Evolutionary conservation across 1,284 basidiomycete genomes (phyloP).

Genomic region (Inonotus obliquus): DNA sequence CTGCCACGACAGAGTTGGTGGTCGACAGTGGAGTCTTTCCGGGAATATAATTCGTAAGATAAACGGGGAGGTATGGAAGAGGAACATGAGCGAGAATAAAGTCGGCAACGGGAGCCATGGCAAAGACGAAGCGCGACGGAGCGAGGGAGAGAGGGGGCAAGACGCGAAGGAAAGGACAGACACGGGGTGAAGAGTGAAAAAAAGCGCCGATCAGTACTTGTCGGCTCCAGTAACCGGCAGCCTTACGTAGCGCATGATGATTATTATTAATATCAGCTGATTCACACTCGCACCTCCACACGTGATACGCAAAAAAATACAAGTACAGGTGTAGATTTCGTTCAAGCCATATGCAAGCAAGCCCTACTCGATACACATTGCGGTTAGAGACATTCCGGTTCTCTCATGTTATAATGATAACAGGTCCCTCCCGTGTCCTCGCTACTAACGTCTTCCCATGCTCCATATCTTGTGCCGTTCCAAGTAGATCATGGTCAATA

Average conservation of each 20-base stretch:
- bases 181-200: neutral
- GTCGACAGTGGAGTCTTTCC: constrained; percentile 82
- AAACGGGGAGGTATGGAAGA: constrained; percentile 49
- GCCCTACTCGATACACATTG: neutral
- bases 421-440: constrained; percentile 14
- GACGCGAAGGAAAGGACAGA: neutral
- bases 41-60: constrained; percentile 65
- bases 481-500: constrained; percentile 9
- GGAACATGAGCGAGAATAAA: constrained; percentile 55
- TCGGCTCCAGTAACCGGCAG: neutral
- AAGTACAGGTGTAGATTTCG: neutral
- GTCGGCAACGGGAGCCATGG: constrained; percentile 72
- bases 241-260: neutral
- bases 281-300: no score
- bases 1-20: constrained; percentile 60
- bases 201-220: neutral
- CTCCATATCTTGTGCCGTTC: constrained; percentile 3
- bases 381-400: neutral
- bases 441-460: constrained; percentile 16
- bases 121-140: constrained; percentile 21
- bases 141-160: constrained; percentile 2
- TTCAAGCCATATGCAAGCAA: neutral
- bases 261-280: neutral
- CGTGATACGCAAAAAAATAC: neutral
- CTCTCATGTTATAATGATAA: constrained; percentile 16